These are phyloP conservation scores for Aspergillus calidoustus DNA, from an alignment of 2,329 filamentous ascomycete species.

Conservation along the genomic window DNA sequence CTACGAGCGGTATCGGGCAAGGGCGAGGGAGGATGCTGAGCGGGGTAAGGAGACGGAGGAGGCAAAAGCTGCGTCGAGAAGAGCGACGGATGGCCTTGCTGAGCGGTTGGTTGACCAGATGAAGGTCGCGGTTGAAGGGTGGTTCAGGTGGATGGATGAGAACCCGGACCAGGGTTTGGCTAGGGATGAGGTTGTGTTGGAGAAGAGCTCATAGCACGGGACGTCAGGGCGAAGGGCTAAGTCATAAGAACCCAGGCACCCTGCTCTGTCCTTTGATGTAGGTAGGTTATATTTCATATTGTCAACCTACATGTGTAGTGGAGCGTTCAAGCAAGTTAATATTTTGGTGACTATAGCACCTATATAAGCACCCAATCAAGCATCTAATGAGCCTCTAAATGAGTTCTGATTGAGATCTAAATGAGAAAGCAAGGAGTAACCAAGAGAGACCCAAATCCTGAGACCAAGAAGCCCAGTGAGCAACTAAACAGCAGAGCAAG, in stretches of 20 bases:
- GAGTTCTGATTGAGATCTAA: no score
- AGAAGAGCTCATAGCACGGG: neutral
- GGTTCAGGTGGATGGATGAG: neutral
- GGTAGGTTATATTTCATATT: no score
- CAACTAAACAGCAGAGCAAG: no score
- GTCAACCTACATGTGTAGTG: no score
- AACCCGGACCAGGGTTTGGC: neutral
- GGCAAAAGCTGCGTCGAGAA: neutral
- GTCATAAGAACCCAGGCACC: neutral
- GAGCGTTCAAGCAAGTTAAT: no score
- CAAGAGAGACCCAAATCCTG: no score
- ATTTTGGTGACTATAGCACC: no score
- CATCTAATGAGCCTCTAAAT: no score
- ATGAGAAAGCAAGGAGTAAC: no score
- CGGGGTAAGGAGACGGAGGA: neutral
- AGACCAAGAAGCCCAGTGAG: no score
- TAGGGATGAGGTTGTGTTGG: neutral
- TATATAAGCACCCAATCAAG: no score
- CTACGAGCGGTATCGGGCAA: neutral
- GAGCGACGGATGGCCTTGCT: slow-evolving; percentile 2
- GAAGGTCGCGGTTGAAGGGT: neutral
- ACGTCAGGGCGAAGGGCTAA: neutral
- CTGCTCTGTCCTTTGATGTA: neutral
- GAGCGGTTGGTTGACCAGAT: slow-evolving; percentile 3
- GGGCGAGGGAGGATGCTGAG: slow-evolving; percentile 1